A percentile compares a stretch with the other conserved stretches of the same genome.
Conservation (phyloP, 495 filamentous ascomycete species). For the Lasiosphaeria hispida region DNA sequence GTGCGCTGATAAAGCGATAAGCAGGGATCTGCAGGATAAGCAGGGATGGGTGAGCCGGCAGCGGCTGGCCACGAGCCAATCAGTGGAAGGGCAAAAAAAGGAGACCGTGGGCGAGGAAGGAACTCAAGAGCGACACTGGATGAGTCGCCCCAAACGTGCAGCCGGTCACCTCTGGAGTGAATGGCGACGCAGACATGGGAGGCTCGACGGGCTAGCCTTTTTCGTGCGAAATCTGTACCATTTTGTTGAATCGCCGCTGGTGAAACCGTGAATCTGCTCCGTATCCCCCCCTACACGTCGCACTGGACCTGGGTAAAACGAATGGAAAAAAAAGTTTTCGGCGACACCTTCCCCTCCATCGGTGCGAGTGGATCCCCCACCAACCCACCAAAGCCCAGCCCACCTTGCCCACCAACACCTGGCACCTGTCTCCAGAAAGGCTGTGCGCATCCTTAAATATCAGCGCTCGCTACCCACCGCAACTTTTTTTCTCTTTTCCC, state of each 20-base stretch:
- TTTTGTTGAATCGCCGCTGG: neutral
- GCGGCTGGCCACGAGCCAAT: slow-evolving; percentile 20
- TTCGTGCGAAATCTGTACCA: neutral
- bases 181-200: slow-evolving; percentile 8
- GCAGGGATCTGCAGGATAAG: slow-evolving; percentile 26
- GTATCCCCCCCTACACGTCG: too few relatives aligned
- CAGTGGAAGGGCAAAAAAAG: slow-evolving; percentile 23
- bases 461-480: slow-evolving; percentile 14
- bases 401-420: neutral
- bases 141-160: slow-evolving; percentile 16
- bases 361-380: slow-evolving; percentile 15
- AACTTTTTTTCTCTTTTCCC: slow-evolving; percentile 1
- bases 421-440: slow-evolving; percentile 15
- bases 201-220: too few relatives aligned
- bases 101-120: neutral
- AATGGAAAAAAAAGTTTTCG: slow-evolving; percentile 30
- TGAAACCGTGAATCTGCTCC: slow-evolving; percentile 7
- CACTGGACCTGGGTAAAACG: neutral
- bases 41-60: slow-evolving; percentile 22
- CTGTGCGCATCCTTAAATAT: slow-evolving; percentile 31
- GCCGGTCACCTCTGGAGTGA: slow-evolving; percentile 1
- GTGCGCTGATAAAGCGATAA: slow-evolving; percentile 30
- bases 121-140: neutral
- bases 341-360: slow-evolving; percentile 27
- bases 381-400: slow-evolving; percentile 4